A percentile compares a stretch with the other conserved stretches of the same genome.
Evolutionary conservation across 2,329 filamentous ascomycete species (phyloP).

Genomic region (Aphanoascus verrucosus): DNA sequence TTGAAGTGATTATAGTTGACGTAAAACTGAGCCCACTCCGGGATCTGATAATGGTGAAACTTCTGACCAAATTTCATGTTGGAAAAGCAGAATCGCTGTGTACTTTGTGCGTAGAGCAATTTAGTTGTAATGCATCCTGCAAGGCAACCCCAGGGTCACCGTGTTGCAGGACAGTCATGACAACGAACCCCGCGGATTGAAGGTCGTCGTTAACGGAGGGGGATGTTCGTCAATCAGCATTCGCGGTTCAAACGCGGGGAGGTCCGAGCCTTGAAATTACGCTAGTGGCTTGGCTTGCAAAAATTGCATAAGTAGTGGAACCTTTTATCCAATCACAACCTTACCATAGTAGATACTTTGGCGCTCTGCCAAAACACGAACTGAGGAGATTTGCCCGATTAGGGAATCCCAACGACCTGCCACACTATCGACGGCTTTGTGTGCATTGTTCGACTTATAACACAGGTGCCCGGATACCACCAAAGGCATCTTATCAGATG

Average conservation of each 20-base stretch:
- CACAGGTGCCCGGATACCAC: too few relatives aligned
- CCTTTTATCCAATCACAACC: background rate
- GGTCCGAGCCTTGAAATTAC: background rate
- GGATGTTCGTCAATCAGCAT: background rate
- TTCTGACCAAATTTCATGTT: constrained; percentile 26
- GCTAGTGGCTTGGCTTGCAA: background rate
- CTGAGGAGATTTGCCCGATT: too few relatives aligned
- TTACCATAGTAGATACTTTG: background rate
- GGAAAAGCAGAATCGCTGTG: background rate
- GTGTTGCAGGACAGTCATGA: too few relatives aligned
- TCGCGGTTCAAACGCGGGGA: background rate
- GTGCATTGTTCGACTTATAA: too few relatives aligned
- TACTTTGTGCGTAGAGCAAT: background rate
- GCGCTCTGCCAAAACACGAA: background rate
- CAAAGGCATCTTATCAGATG: too few relatives aligned
- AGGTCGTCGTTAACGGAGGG: background rate
- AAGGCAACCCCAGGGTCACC: background rate
- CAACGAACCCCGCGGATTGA: too few relatives aligned
- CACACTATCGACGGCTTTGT: too few relatives aligned
- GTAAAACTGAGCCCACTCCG: constrained; percentile 24
- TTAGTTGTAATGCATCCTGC: background rate
- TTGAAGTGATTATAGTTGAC: constrained; percentile 24
- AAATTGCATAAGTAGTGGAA: too few relatives aligned
- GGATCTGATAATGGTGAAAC: constrained; percentile 19
- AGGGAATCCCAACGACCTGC: too few relatives aligned